A percentile compares a stretch with the other conserved stretches of the same genome.
These are phyloP conservation scores for Abelmoschus esculentus DNA, from an alignment of 345 rosid genomes.

Conservation along the genomic window DNA sequence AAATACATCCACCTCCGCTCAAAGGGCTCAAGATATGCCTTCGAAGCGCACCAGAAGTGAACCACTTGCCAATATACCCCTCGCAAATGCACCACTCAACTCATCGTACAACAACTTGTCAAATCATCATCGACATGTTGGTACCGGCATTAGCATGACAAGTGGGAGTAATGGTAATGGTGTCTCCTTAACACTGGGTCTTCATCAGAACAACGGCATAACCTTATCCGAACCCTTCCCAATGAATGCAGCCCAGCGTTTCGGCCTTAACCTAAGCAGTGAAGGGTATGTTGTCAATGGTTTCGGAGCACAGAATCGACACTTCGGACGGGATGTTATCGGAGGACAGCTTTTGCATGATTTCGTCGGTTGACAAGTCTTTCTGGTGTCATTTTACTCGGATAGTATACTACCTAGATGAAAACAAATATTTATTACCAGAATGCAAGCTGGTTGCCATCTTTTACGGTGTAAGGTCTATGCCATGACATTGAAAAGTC, in stretches of 20 bases:
- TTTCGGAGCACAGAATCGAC: constrained; percentile 48
- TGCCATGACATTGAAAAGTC: constrained; percentile 10
- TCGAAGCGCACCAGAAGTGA: constrained; percentile 44
- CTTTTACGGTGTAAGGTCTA: constrained; percentile 3
- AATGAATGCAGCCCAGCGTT: constrained; percentile 54
- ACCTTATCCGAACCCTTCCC: constrained; percentile 57
- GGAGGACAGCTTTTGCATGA: constrained; percentile 89
- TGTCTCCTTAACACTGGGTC: constrained; percentile 78
- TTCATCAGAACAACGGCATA: constrained; percentile 63
- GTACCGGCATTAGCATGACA: constrained; percentile 34
- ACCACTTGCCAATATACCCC: constrained; percentile 22
- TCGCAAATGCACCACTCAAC: constrained; percentile 21
- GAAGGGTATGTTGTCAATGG: constrained; percentile 52
- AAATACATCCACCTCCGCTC: constrained; percentile 31
- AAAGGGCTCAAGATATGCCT: constrained; percentile 31
- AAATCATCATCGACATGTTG: constrained; percentile 36
- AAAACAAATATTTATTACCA: constrained; percentile 2
- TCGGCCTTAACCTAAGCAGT: constrained; percentile 46
- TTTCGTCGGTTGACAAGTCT: constrained; percentile 55
- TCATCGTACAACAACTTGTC: constrained; percentile 31
- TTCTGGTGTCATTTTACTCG: background rate
- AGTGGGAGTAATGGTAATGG: constrained; percentile 39
- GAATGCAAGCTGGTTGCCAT: constrained; percentile 8
- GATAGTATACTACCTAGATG: background rate
- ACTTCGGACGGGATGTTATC: constrained; percentile 57